Base-by-base conservation (phyloP, 495 filamentous ascomycete genomes). In the Oleoguttula mirabilis region DNA sequence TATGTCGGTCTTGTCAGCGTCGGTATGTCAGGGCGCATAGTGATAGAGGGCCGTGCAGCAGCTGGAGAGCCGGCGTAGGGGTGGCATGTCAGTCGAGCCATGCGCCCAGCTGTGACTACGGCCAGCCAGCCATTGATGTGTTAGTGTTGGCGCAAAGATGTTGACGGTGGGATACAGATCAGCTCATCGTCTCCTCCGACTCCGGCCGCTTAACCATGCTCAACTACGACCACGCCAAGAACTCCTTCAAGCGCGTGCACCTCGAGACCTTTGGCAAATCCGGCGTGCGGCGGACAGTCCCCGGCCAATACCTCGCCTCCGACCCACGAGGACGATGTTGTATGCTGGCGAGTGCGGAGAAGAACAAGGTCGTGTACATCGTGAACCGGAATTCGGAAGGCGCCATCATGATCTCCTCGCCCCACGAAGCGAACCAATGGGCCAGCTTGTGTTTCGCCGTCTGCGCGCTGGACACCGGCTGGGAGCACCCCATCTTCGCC, bases 321-420 rank as follows among this genome's bases (percentile, higher is more conserved):
- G 92, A 99, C 59, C 92, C 92, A 7, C 92, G 92, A 60, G 92
- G 92, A 28, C 73, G 92, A 61, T 92, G 92, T 25, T 94, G 87
- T 60, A 69, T 99, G 51, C 85, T 95, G 36, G 84, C 92, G 5
- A 85, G 86, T 7, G 71, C 90, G 44, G 92, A 99, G 64, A 99
- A 99, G 75, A 96, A 96, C 64, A 96, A 96, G 66, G 82, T 99
- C 52, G 92, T 96, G 57, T 99, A 96, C 63, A 88, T 96, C 56
- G 71, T 99, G 41, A 95, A 95, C 65, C 81, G 92, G 28, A 93
- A 94, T 64, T 74, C 86, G 27, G 84, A 94, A 63, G 86, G 84
- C 23, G 86, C 94, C 58, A 72, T 96, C 55, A 90, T 86, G 20
- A 96, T 96, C 28, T 99, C 92, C 4, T 95, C 88, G 12, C 88